Conservation (phyloP, 352 stramenopile genomes). For the Pythium oligandrum region DNA sequence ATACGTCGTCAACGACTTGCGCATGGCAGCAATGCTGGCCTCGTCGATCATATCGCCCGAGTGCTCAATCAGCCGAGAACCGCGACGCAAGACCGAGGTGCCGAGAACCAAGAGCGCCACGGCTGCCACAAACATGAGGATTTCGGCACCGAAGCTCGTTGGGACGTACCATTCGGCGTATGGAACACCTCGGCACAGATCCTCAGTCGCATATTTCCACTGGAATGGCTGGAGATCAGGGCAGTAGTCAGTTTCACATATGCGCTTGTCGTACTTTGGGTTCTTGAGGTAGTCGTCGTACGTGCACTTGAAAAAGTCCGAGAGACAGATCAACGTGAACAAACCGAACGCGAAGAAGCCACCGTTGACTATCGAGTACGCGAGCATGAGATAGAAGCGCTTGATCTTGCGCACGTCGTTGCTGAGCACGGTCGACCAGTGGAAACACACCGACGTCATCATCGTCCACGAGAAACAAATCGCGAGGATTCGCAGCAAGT, state of each 20-base stretch:
- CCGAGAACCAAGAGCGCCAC: conserved; percentile 63
- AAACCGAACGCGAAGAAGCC: conserved; percentile 65
- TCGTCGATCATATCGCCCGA: conserved; percentile 73
- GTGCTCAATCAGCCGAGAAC: conserved; percentile 64
- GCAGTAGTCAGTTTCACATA: conserved; percentile 73
- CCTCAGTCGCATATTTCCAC: conserved; percentile 65
- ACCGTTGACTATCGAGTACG: conserved; percentile 60
- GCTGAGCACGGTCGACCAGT: conserved; percentile 76
- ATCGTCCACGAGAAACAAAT: conserved; percentile 79
- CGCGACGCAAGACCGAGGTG: conserved; percentile 61
- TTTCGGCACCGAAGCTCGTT: conserved; percentile 36
- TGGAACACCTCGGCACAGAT: conserved; percentile 61
- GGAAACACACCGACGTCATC: conserved; percentile 84
- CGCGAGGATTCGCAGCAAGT: conserved; percentile 60
- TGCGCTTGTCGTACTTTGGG: conserved; percentile 53
- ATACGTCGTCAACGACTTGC: conserved; percentile 76
- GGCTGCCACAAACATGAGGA: conserved; percentile 60
- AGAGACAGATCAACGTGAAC: conserved; percentile 67
- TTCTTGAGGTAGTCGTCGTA: conserved; percentile 89
- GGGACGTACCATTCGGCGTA: conserved; percentile 66
- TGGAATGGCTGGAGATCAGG: conserved; percentile 75
- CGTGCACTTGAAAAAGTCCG: conserved; percentile 78
- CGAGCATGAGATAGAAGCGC: conserved; percentile 45
- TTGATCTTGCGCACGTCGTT: conserved; percentile 53
- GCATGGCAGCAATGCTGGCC: conserved; percentile 67